Evolutionary conservation across 352 stramenopile genomes (phyloP), one percentile per base, ranked within the genome.

Genomic region (Globisporangium splendens): DNA sequence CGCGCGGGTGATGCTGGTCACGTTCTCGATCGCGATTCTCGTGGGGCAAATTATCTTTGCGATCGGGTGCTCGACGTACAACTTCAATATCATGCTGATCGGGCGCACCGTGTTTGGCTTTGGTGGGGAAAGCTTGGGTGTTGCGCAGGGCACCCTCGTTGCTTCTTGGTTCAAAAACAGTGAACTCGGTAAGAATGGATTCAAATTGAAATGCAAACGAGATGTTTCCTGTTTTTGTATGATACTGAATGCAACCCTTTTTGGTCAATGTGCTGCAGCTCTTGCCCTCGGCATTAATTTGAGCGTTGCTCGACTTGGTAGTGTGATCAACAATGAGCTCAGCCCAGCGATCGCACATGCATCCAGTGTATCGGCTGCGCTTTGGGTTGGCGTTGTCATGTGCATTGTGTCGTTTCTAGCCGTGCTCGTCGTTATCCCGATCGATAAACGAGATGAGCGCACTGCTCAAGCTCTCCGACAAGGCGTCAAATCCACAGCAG

Each of bases 81-180:
- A 73, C 60, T 91, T 94, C 51, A 83, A 89, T 53, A 39, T 86
- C 46, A 93, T 97, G 72, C 78, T 91, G 59, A 68, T 83, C 17
- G 94, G 94, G 12, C 74, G 94, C 38, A 77, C 96, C 46, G 50
- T 98, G 18, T 98, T 96, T 70, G 94, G 94, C 18, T 86, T 98
- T 47, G 94, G 93, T 49, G 93, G 89, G 28, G 94, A 98, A 61
- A 97, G 78, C 39, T 69, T 98, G 8, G 89, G 77, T 47, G 94
- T 98, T 10, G 91, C 88, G 10, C 85, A 96, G 56, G 91, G 82
- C 17, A 96, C 92, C 7, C 77, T 98, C 7, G 72, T 98, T 2
- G 88, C 89, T 2, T 86, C 88, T 10, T 98, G 94, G 94, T 98
- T 98, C 67, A 88, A 92, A 56, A 95, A 94, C 56, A 96, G 80